Evolutionary conservation across 345 rosid species (phyloP), one percentile per base, ranked within the genome.

Genomic region (Eucalyptus camaldulensis): DNA sequence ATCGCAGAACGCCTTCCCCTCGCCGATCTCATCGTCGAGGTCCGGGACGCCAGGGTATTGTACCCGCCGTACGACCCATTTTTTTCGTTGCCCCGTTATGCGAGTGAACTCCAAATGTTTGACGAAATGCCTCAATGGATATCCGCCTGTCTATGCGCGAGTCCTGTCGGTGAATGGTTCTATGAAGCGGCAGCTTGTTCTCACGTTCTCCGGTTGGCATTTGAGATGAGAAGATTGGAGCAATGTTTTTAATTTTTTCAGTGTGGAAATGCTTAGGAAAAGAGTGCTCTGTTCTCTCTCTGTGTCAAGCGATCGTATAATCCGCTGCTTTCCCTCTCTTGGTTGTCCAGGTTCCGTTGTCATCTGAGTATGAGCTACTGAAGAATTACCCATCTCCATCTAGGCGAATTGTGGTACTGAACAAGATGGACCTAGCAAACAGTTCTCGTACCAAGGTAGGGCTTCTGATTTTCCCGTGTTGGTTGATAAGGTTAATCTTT

Each of bases 21-120:
- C 10, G 97, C 92, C 44, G 98, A 97, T 92, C 88, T 94, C 72
- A 58, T 97, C 54, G 87, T 94, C 31, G 96, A 97, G 88, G 94
- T 96, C 88, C 93, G 98, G 92, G 99, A 96, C 69, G 98, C 99
- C 17, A 91, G 97, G 92, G 98, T 96, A 88, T 10, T 91, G 33
- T 47, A 21, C 33, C 83, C n/a, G 7, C 65, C 45, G 33, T 8
- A 53, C 47, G 3, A 51, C 44, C 17, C 86, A 3, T 25, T 83
- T 10, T 81, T 85, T 80, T 80, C 11, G 24, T 31, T 83, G 86
- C 86, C 80, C 80, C 60, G 85, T 5, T 19, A 76, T 27, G 88
- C 45, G 88, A 51, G 31, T 11, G 65, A 24, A 19, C 27, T 27
- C 56, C 87, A 83, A 6, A 21, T 91, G 94, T 93, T 93, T 44